These are phyloP conservation scores for Sphagnum fallax DNA, from an alignment of 228 moss, liverwort and hornwort genomes.

Conservation along the genomic window DNA sequence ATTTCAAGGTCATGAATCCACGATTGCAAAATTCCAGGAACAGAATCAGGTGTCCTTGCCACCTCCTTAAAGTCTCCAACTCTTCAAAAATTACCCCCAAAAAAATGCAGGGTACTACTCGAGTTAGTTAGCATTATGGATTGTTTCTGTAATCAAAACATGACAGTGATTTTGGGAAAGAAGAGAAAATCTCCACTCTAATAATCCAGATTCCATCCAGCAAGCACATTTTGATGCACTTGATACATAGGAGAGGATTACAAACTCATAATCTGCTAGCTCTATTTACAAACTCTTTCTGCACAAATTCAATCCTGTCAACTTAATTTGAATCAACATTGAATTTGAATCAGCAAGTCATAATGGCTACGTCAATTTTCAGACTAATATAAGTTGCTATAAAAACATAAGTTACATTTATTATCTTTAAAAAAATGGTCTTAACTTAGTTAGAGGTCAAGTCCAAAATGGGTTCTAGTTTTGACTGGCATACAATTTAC, in stretches of 20 bases:
- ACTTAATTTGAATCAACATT: too few species aligned
- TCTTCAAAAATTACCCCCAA: conserved; percentile 18
- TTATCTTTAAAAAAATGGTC: not conserved
- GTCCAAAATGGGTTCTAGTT: not conserved
- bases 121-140: not conserved
- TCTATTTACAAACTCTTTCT: too few species aligned
- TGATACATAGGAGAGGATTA: too few species aligned
- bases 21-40: conserved; percentile 63
- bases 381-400: not conserved
- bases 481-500: conserved; percentile 10
- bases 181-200: not conserved
- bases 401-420: not conserved
- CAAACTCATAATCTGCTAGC: too few species aligned
- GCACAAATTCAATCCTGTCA: too few species aligned
- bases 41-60: conserved; percentile 50
- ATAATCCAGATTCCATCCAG: not conserved
- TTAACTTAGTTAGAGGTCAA: not conserved
- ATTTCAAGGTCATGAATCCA: conserved; percentile 74
- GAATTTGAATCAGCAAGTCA: too few species aligned
- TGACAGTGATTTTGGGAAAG: not conserved
- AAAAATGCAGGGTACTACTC: conserved; percentile 4
- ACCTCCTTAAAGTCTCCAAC: conserved; percentile 15
- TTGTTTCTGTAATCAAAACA: not conserved
- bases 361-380: too few species aligned
- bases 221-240: not conserved